These are phyloP conservation scores for Lithospermum erythrorhizon DNA, from an alignment of 257 asterid species.

Conservation along the genomic window DNA sequence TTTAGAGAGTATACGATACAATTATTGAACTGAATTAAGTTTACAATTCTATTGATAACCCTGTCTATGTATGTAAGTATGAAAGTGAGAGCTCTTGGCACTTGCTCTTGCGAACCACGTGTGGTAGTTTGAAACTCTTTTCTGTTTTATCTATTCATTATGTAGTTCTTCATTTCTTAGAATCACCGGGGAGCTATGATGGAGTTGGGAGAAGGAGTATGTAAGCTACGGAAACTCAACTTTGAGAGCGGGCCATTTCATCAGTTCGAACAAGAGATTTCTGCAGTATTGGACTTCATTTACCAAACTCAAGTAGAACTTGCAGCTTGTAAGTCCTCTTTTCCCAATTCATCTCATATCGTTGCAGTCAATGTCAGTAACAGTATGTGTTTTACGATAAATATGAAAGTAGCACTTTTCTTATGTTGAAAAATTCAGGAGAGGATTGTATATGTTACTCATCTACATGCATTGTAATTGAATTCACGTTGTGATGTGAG, in stretches of 20 bases:
- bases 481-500: too few species aligned
- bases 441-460: too few species aligned
- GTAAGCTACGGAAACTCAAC: conserved; percentile 71
- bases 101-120: too few species aligned
- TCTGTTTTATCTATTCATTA: background rate
- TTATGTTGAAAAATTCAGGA: background rate
- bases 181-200: conserved; percentile 93
- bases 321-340: conserved; percentile 64
- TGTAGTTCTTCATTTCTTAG: conserved; percentile 15
- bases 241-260: conserved; percentile 67
- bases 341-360: too few species aligned
- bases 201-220: conserved; percentile 86
- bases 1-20: too few species aligned
- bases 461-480: too few species aligned
- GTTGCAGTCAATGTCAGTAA: too few species aligned
- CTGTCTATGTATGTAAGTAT: too few species aligned
- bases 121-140: background rate
- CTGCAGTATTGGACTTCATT: conserved; percentile 61
- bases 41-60: too few species aligned
- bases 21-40: background rate
- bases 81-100: too few species aligned
- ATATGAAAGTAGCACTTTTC: background rate
- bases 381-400: background rate
- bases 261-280: conserved; percentile 55
- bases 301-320: conserved; percentile 65